phyloP scores from a whole-genome alignment of 2,329 filamentous ascomycete genomes.

The Metarhizium sp. region DNA sequence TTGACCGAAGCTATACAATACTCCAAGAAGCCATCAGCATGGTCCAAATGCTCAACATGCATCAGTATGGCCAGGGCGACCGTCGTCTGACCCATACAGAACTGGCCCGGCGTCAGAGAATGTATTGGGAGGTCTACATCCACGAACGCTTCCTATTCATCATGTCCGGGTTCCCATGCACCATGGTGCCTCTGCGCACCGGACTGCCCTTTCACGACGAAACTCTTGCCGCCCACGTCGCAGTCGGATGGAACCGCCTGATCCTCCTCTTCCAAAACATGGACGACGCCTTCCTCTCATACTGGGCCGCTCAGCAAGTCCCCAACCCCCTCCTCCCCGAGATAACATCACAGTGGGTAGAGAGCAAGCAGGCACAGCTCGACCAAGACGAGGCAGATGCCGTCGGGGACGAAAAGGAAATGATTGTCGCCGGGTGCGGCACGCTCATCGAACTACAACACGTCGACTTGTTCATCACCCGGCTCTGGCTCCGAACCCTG shows the following conservation, averaged over 20 bases:
- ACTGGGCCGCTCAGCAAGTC: constrained; percentile 25
- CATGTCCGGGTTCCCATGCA: constrained; percentile 33
- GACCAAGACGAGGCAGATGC: constrained; percentile 26
- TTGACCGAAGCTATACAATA: constrained; percentile 36
- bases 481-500: constrained; percentile 31
- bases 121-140: constrained; percentile 16
- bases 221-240: constrained; percentile 24
- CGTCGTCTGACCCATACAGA: constrained; percentile 8
- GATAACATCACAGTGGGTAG: constrained; percentile 29
- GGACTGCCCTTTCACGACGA: constrained; percentile 21
- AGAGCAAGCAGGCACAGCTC: constrained; percentile 29
- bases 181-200: constrained; percentile 21
- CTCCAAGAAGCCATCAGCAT: constrained; percentile 37
- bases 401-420: constrained; percentile 16
- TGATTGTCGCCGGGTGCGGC: constrained; percentile 15
- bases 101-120: constrained; percentile 11
- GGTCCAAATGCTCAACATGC: constrained; percentile 33
- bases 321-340: constrained; percentile 8
- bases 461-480: constrained; percentile 30
- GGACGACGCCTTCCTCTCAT: constrained; percentile 27
- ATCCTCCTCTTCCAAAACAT: constrained; percentile 28
- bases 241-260: constrained; percentile 27
- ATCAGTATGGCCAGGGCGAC: constrained; percentile 23
- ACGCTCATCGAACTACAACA: constrained; percentile 28
- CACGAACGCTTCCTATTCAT: constrained; percentile 40